These are phyloP conservation scores for Williopsis jadinii DNA, from an alignment of 1,139 yeast species.

Conservation along the genomic window DNA sequence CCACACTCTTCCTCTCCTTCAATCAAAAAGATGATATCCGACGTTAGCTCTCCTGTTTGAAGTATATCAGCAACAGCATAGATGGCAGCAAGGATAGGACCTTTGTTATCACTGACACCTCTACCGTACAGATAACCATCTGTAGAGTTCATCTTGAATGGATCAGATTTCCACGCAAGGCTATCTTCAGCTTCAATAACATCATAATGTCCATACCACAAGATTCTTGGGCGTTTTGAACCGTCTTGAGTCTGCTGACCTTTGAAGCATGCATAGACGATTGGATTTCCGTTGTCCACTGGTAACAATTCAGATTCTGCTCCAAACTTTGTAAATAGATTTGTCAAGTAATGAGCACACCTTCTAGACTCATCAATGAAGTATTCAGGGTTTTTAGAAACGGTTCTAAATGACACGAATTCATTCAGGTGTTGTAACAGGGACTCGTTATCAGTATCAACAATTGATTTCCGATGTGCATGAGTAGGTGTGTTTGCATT, in stretches of 20 bases:
- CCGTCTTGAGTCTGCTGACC: conserved; percentile 22
- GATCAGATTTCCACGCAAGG: conserved; percentile 69
- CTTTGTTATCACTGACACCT: conserved; percentile 93
- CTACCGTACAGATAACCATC: conserved; percentile 88
- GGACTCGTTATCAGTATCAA: conserved; percentile 42
- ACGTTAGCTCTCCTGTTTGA: conserved; percentile 43
- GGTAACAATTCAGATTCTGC: conserved; percentile 70
- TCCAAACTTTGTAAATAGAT: conserved; percentile 61
- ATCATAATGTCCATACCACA: conserved; percentile 96
- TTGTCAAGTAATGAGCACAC: conserved; percentile 73
- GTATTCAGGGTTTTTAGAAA: conserved; percentile 61
- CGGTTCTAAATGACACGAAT: conserved; percentile 65
- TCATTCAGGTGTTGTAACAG: conserved; percentile 56
- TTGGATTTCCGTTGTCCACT: conserved; percentile 68
- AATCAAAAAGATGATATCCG: conserved; percentile 75
- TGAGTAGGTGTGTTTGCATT: conserved; percentile 14
- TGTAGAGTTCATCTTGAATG: conserved; percentile 64
- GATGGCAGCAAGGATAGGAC: conserved; percentile 85
- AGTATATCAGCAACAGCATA: conserved; percentile 77
- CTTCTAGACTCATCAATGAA: conserved; percentile 76
- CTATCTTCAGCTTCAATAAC: conserved; percentile 67
- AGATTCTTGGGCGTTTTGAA: conserved; percentile 33
- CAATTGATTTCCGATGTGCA: conserved; percentile 10
- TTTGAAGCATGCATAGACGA: conserved; percentile 67
- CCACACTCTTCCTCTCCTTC: conserved; percentile 98